Conservation (phyloP, 805 yeast species). For the Pichia insulana region DNA sequence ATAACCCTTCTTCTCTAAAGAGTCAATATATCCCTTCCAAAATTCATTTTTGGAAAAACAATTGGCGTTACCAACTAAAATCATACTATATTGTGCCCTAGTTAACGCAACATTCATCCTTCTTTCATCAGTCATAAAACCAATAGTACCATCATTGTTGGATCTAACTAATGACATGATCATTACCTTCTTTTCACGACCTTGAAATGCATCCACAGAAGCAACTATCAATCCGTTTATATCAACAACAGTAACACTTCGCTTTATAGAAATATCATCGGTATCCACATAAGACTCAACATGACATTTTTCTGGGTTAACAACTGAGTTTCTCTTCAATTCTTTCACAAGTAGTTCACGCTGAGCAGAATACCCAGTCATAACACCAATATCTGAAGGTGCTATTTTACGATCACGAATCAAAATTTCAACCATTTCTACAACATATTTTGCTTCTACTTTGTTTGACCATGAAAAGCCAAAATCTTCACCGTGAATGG, state of each 20-base stretch:
- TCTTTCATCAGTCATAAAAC: conserved; percentile 51
- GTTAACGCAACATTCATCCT: conserved; percentile 65
- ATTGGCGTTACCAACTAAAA: conserved; percentile 49
- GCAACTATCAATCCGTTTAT: conserved; percentile 39
- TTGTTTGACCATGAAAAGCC: conserved; percentile 51
- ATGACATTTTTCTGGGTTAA: conserved; percentile 44
- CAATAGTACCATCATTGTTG: conserved; percentile 42
- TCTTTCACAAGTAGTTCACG: conserved; percentile 49
- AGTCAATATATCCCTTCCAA: conserved; percentile 42
- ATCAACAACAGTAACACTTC: conserved; percentile 33
- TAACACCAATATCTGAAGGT: conserved; percentile 47
- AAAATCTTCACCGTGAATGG: conserved; percentile 28
- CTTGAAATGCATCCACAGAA: conserved; percentile 82
- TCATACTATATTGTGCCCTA: conserved; percentile 51
- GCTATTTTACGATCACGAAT: conserved; percentile 44
- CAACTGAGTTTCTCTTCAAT: conserved; percentile 39
- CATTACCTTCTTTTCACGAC: conserved; percentile 75
- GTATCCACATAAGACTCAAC: conserved; percentile 47
- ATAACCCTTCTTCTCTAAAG: conserved; percentile 26
- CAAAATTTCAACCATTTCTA: conserved; percentile 37
- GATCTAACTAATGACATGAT: conserved; percentile 71
- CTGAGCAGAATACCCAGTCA: conserved; percentile 68
- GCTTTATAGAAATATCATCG: conserved; percentile 42
- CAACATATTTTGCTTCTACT: conserved; percentile 41
- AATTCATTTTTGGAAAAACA: conserved; percentile 34